Evolutionary conservation across 2,329 filamentous ascomycete genomes (phyloP).

Genomic region (Penicillium oxalicum): DNA sequence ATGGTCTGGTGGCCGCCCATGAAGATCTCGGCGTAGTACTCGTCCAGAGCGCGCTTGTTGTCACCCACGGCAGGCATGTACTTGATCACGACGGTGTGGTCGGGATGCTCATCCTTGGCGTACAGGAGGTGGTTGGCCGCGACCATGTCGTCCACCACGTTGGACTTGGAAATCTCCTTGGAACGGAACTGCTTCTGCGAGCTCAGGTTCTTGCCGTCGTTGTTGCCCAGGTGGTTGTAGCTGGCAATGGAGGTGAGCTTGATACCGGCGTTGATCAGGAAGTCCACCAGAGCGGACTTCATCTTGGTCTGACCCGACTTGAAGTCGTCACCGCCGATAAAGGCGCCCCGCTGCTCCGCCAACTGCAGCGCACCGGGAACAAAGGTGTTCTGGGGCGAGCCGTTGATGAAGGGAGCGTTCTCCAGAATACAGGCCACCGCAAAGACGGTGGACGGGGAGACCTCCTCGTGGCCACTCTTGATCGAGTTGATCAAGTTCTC

Average conservation of each 20-base stretch:
- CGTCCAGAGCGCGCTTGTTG: slow-evolving; percentile 96
- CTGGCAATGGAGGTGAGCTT: slow-evolving; percentile 97
- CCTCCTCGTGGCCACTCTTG: slow-evolving; percentile 76
- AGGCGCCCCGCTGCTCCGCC: slow-evolving; percentile 77
- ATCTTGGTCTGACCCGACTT: slow-evolving; percentile 99
- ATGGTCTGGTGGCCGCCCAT: slow-evolving; percentile 98
- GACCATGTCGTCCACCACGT: slow-evolving; percentile 99
- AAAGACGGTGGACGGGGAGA: slow-evolving; percentile 94
- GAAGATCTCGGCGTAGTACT: slow-evolving; percentile 99
- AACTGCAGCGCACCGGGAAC: slow-evolving; percentile 87
- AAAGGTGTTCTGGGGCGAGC: slow-evolving; percentile 98
- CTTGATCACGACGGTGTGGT: slow-evolving; percentile 99
- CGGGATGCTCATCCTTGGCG: slow-evolving; percentile 85
- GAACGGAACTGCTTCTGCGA: slow-evolving; percentile 98
- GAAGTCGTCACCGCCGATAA: slow-evolving; percentile 98
- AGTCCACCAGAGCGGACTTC: slow-evolving; percentile 98
- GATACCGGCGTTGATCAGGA: slow-evolving; percentile 97
- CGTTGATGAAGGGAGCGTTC: slow-evolving; percentile 91
- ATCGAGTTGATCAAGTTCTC: slow-evolving; percentile 89
- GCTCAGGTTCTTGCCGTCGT: slow-evolving; percentile 97
- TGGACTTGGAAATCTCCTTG: slow-evolving; percentile 99
- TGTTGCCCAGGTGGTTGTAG: slow-evolving; percentile 99
- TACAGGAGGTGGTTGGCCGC: slow-evolving; percentile 90
- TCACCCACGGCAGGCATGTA: slow-evolving; percentile 99
- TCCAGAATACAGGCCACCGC: slow-evolving; percentile 92